Evolutionary conservation across 371 early-diverging fungal genomes (phyloP).

Genomic region (Mortierella sp.): DNA sequence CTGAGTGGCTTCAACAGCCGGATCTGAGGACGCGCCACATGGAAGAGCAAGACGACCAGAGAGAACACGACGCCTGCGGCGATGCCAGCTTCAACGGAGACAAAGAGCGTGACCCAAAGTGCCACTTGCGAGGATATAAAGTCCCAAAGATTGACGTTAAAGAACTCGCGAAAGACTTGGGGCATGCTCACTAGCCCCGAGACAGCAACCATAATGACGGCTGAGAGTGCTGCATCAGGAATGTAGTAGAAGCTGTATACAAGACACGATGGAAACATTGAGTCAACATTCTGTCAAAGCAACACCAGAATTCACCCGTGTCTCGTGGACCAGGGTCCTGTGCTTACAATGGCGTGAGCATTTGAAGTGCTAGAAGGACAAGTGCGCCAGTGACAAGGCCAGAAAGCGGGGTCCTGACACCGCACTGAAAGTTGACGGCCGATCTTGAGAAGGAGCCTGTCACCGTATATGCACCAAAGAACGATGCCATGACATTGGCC

Average conservation of each 20-base stretch:
- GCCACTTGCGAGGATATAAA: conserved; percentile 61
- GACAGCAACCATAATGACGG: conserved; percentile 83
- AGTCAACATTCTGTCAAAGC: no score
- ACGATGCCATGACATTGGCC: conserved; percentile 81
- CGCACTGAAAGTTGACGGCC: conserved; percentile 82
- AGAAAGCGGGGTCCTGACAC: conserved; percentile 85
- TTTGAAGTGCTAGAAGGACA: conserved; percentile 82
- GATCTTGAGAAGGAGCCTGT: conserved; percentile 92
- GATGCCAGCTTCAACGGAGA: conserved; percentile 77
- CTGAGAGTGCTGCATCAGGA: conserved; percentile 79
- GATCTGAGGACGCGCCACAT: conserved; percentile 76
- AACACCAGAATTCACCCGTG: no score
- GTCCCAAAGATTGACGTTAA: conserved; percentile 64
- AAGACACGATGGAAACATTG: neutral
- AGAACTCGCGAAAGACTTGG: conserved; percentile 24
- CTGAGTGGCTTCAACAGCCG: conserved; percentile 54
- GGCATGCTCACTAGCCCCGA: conserved; percentile 38
- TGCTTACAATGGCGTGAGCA: conserved; percentile 71
- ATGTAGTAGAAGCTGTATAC: conserved; percentile 80
- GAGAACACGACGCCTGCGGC: conserved; percentile 72
- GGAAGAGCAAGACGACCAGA: conserved; percentile 70
- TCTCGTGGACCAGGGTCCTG: no score
- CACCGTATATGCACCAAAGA: conserved; percentile 87
- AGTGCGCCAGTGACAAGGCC: conserved; percentile 79
- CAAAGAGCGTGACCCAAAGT: conserved; percentile 73